phyloP scores from a whole-genome alignment of 257 asterid genomes.

The Parsonsia alboflavescens region DNA sequence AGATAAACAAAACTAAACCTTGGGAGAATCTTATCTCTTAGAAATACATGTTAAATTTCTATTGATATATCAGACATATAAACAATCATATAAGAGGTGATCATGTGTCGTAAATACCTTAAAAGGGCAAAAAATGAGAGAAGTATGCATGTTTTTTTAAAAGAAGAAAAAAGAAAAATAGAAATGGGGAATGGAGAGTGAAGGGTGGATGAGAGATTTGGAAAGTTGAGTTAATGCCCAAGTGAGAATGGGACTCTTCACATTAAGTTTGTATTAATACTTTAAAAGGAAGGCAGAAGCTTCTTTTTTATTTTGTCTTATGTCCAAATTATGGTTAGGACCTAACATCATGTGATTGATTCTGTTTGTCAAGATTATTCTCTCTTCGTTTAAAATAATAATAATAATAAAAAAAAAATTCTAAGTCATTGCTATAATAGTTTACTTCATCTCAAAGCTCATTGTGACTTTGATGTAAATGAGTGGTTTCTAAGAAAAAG shows the following conservation, averaged over 20 bases:
- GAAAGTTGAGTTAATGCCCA: conserved; percentile 18
- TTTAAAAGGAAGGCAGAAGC: conserved; percentile 25
- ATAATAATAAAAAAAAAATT: background rate
- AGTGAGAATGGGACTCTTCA: conserved; percentile 20
- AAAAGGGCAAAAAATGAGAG: too few relatives aligned
- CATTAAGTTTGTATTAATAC: conserved; percentile 20
- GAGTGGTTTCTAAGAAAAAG: conserved; percentile 7
- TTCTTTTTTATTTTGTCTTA: conserved; percentile 14
- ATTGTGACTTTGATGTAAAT: background rate
- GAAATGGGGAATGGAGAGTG: background rate
- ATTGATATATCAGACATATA: too few relatives aligned
- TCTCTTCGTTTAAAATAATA: too few relatives aligned
- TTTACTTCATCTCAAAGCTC: conserved; percentile 17
- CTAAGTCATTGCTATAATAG: background rate
- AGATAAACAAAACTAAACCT: too few relatives aligned
- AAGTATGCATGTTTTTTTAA: too few relatives aligned
- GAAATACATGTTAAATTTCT: too few relatives aligned
- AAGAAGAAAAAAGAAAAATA: too few relatives aligned
- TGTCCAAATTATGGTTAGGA: conserved; percentile 15
- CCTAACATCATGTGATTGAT: conserved; percentile 26
- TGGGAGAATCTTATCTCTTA: too few relatives aligned
- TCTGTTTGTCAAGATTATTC: background rate
- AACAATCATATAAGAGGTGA: too few relatives aligned
- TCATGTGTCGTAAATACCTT: too few relatives aligned
- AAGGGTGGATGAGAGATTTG: conserved; percentile 14